Evolutionary conservation across 2,329 filamentous ascomycete species (phyloP).

Genomic region (Alternaria novae-zelandiae): DNA sequence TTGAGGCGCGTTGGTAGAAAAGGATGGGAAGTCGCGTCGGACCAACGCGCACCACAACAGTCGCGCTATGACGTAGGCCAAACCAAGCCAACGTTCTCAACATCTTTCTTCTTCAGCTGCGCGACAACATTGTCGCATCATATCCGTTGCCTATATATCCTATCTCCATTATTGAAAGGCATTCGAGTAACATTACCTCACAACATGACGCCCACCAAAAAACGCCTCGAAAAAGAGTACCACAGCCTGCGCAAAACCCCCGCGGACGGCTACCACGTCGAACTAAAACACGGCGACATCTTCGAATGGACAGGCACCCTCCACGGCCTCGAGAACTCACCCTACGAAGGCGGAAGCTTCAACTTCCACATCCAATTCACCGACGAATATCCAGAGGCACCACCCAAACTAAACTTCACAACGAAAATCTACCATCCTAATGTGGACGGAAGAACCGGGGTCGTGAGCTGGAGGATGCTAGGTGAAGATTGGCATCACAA

Average conservation of each 20-base stretch:
- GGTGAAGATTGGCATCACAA: background rate
- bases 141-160: no score
- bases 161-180: background rate
- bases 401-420: conserved; percentile 1
- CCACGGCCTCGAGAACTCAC: background rate
- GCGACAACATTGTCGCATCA: background rate
- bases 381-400: background rate
- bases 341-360: conserved; percentile 3
- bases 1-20: background rate
- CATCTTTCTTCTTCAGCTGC: background rate
- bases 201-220: background rate
- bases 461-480: background rate
- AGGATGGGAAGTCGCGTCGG: background rate
- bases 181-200: rapidly evolving
- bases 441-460: background rate
- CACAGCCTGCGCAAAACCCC: conserved; percentile 1
- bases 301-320: conserved; percentile 2
- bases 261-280: background rate
- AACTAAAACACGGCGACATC: background rate
- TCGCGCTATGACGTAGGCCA: background rate
- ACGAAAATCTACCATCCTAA: conserved; percentile 10
- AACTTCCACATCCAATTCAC: conserved; percentile 4
- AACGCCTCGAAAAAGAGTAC: conserved; percentile 6
- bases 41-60: background rate
- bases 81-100: background rate